Conservation (phyloP, 1,284 basidiomycete genomes). For the Malassezia pachydermatis region DNA sequence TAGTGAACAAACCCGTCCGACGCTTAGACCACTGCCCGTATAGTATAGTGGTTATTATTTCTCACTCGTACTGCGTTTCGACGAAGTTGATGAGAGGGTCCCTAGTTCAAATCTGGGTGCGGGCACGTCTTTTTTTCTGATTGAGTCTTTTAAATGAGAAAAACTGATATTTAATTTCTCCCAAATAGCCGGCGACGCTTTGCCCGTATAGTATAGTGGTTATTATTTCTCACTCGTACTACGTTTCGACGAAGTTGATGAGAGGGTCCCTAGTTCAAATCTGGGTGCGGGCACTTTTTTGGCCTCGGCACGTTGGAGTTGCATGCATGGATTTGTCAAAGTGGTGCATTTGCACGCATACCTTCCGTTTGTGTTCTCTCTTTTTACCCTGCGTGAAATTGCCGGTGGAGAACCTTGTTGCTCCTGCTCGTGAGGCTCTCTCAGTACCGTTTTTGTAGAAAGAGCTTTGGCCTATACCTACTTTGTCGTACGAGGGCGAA, state of each 20-base stretch:
- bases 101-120: constrained; percentile 19
- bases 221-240: constrained; percentile 19
- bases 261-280: constrained; percentile 19
- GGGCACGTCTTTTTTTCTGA: constrained; percentile 9
- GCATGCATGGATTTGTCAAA: no score
- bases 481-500: background rate
- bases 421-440: no score
- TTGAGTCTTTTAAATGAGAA: background rate
- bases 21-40: no score
- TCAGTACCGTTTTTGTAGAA: no score
- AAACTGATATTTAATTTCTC: background rate
- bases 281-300: constrained; percentile 16
- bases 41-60: constrained; percentile 19
- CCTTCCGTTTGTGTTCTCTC: no score
- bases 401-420: no score
- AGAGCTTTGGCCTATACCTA: no score
- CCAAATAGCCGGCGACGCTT: background rate
- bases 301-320: background rate
- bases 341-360: no score
- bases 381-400: no score
- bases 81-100: constrained; percentile 16
- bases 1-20: no score
- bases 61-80: constrained; percentile 15
- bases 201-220: constrained; percentile 18
- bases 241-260: constrained; percentile 13